Base-by-base conservation (phyloP, 768 basidiomycete genomes). In the Lepiota venenata region DNA sequence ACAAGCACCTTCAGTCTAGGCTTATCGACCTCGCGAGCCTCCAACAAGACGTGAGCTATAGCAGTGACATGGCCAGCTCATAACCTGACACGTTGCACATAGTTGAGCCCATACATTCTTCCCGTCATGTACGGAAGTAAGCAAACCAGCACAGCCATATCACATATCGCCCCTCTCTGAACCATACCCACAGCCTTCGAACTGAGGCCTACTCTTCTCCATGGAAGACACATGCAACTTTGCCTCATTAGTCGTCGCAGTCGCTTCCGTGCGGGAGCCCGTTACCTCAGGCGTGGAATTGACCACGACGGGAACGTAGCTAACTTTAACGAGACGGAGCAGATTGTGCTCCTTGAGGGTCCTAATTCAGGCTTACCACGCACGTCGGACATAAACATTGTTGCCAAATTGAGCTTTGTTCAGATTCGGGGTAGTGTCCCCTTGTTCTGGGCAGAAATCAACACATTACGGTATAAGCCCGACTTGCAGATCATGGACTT, bases 261-360 rank as follows among this genome's bases (percentile, higher is more conserved):
- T 10, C 89, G 97, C 18, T 90, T 88, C 73, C 85, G 96, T 55
- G 93, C 97, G 25, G 97, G 97, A 4, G 98, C 97, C 12, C 91
- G 97, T 47, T 98, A 96, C 78, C 97, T 98, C 73, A 83, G 93
- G 16, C 86, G 97, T 44, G 97, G 97, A 4, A 79, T 99, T 60
- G 94, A 98, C 67, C 74, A 82, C 16, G 76, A 88, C 8, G 97
- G 95, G 2, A 83, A 98, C 66, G 91, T 91, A 39, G 93, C 94
- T 54, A 99, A 99, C 70, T 98, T 93, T 73, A 97, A 98, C 67
- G 97, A 99, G 70, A 96, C 97, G 5, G 97, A 99, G 66, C 97
- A 98, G 67, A 76, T 99, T 55, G 74, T 96, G 22, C 76, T 96
- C 14, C 78, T 95, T 11, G 90, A 93, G 56, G 77, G 75, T 45